Base-by-base conservation (phyloP, 1,284 basidiomycete species). In the Dichomitus squalens region DNA sequence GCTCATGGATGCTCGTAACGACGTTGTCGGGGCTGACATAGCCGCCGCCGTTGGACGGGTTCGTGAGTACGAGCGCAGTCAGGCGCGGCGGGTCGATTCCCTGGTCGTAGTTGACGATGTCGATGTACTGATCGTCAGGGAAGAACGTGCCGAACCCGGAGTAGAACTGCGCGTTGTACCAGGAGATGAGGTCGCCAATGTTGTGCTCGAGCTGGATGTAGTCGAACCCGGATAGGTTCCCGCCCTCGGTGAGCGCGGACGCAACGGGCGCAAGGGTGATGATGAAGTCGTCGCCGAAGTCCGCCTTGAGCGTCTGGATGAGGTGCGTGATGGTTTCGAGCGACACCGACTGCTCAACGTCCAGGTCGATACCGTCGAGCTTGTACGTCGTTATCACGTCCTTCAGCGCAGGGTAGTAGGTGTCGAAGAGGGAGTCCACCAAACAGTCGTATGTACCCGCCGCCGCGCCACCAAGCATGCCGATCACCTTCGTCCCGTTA, bases 101-200 rank as follows among this genome's bases (percentile, higher is more conserved):
- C 46, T 49, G 50, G 18, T 52, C 46, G 46, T 52, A 57, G 43
- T 57, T 25, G 55, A 57, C 43, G 55, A 57, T 57, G 11, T 9
- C 20, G 16, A 41, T 16, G 51, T 57, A 57, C 55, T 57, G 50
- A 44, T 49, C 47, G 33, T 57, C 51, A 23, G 55, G 55, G 51
- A 57, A 57, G 31, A 57, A 53, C 33, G 55, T 49, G 16, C 55
- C 55, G 39, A 57, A 57, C 46, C 55, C 55, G 36, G 55, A 57
- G 55, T 57, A 57, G 55, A 57, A 57, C 46, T 57, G 55, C 55
- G 55, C 55, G 55, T 57, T 57, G 55, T 57, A 57, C 43, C 44
- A 57, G 21, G 29, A 39, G 46, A 57, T 57, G 2, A 49, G 16
- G 25, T 20, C 6, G 39, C 55, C 50, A 20, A 57, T 23, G 43